These are phyloP conservation scores for Fusarium verrucosum DNA, from an alignment of 2,329 filamentous ascomycete genomes.

Conservation along the genomic window DNA sequence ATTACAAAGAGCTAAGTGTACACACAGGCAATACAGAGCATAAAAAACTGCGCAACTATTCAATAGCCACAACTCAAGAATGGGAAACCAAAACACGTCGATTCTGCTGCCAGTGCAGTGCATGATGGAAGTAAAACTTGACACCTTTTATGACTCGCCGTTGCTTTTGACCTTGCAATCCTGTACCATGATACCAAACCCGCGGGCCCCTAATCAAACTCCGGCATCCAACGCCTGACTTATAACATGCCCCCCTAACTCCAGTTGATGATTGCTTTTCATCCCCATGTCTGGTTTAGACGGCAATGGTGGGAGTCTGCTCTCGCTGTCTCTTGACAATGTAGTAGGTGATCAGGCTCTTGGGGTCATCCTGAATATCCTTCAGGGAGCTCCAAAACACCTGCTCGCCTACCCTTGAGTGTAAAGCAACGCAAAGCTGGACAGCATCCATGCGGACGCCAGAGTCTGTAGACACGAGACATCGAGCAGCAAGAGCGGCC, in stretches of 20 bases:
- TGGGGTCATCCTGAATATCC: conserved; percentile 73
- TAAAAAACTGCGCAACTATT: conserved; percentile 24
- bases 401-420: conserved; percentile 67
- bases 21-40: conserved; percentile 1
- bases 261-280: not conserved
- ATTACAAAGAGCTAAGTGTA: conserved; percentile 39
- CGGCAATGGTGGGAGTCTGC: conserved; percentile 39
- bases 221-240: conserved; percentile 38
- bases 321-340: conserved; percentile 76
- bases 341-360: conserved; percentile 83
- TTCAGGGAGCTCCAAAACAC: conserved; percentile 75
- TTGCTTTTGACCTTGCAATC: conserved; percentile 14
- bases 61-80: conserved; percentile 29
- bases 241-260: conserved; percentile 3
- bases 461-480: conserved; percentile 68
- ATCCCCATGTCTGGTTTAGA: not conserved
- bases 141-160: conserved; percentile 4
- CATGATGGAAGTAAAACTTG: conserved; percentile 16
- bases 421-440: conserved; percentile 78
- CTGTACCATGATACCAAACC: conserved; percentile 4
- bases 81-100: conserved; percentile 20
- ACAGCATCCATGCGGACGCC: conserved; percentile 79
- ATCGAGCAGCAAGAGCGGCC: conserved; percentile 61
- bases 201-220: conserved; percentile 32
- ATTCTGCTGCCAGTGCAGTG: conserved; percentile 12